Evolutionary conservation across 176 grass and related monocot genomes (phyloP), one percentile per base, ranked within the genome.

Genomic region (Poa annua): DNA sequence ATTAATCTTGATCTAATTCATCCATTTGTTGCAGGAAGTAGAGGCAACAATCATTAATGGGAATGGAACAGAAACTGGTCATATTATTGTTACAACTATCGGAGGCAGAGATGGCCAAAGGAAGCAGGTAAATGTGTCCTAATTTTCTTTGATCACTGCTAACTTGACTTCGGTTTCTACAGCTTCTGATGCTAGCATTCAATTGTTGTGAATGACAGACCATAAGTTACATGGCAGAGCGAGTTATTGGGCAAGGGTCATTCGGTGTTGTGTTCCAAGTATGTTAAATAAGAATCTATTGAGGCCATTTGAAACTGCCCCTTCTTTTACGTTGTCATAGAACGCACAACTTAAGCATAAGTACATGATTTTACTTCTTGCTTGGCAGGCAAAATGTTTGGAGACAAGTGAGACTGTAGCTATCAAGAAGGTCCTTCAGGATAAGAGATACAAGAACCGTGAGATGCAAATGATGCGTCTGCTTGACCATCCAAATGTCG

Each of bases 401-500:
- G 92, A 94, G 86, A 91, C 92, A 33, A 89, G 89, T 78, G 92
- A 94, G 76, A 91, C 83, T 26, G 84, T 94, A n/a, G 92, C 92
- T 32, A 94, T 94, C 60, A 94, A 94, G 79, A 94, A 94, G 78
- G 92, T 94, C 66, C 86, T 94, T 89, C 86, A 94, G 78, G 92
- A 94, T 85, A 94, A 89, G 66, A 85, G 89, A 29, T 94, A 94
- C 72, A 94, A 94, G 77, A 94, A 94, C 42, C 81, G 89, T 22
- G 92, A 94, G 83, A 54, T 94, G 81, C 92, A 94, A 82, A 91
- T 88, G 41, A 94, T 94, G 92, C 86, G 81, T 35, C 48, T 94
- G 32, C 86, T 94, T 75, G 84, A 94, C 74, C 92, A 94, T 84
- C 92, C 89, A 79, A 94, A 94, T 80, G 84, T 91, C 54, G 81